Base-by-base conservation (phyloP, 1,139 yeast species). In the Kodamaea sp. region DNA sequence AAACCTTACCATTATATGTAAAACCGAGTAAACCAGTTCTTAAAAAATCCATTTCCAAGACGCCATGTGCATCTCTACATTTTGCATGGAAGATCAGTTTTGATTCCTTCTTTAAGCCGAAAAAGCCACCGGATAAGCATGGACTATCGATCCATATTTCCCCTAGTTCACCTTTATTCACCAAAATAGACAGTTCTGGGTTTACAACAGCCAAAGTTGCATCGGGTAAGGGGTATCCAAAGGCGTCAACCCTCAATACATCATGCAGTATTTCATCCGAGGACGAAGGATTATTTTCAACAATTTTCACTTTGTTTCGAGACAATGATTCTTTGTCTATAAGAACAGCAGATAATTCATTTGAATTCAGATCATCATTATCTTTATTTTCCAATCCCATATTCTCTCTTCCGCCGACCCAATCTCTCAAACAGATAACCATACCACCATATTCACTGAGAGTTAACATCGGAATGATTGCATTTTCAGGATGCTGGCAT, bases 91-190 rank as follows among this genome's bases (percentile, higher is more conserved):
- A 88, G 2, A 87, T 84, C 50, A 73, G 75, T 44, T 79, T 82
- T 0, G 95, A 84, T 40, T 85, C 95, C 39, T 68, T 69, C 29
- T 68, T 50, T 33, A 84, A 63, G 0, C 88, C 92, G 81, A 88
- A 88, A 54, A 85, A 87, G 0, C 96, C 96, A 6, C 96, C 96
- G 5, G 92, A 81, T 6, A 88, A 65, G 43, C 95, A 84, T 2
- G 92, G 95, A 43, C 90, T 81, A 55, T 88, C 96, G 20, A 92
- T 86, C 98, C 98, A 94, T 27, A 92, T 84, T 58, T 92, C 99
- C 20, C 98, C 98, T n/a, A 94, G 84, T 47, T 85, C 90, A 50
- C 87, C 79, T 34, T 73, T 78, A 2, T 78, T 75, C 4, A 86
- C 81, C 12, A 88, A 63, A 5, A 78, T 62, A 26, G 81, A 74